These are phyloP conservation scores for Ceratocystis papillata DNA, from an alignment of 2,329 filamentous ascomycete genomes.

Conservation along the genomic window DNA sequence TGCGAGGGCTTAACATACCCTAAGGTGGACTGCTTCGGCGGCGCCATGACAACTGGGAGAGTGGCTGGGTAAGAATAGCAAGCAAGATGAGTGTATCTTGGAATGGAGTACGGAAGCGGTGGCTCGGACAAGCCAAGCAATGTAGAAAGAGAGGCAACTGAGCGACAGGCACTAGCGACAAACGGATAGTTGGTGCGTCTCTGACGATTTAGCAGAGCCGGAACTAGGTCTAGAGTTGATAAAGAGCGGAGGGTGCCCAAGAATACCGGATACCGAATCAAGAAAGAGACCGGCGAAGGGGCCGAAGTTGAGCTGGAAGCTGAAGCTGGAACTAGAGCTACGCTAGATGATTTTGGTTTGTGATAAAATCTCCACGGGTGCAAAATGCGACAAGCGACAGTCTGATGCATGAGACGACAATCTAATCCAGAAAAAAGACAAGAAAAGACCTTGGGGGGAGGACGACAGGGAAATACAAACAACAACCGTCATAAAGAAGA, in stretches of 20 bases:
- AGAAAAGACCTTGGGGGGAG: background rate
- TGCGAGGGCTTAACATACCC: slow-evolving; percentile 75
- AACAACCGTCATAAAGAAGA: background rate
- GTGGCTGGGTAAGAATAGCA: background rate
- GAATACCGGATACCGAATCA: too few species aligned
- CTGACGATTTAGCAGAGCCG: background rate
- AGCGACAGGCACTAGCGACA: background rate
- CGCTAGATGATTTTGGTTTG: background rate
- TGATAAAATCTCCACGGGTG: background rate
- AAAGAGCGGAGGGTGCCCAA: background rate
- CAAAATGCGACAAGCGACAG: background rate
- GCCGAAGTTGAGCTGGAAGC: background rate
- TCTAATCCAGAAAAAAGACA: background rate
- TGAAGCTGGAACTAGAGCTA: background rate
- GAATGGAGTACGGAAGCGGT: too few species aligned
- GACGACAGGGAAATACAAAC: background rate
- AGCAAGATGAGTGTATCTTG: background rate
- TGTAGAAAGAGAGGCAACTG: background rate
- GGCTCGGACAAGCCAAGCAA: background rate
- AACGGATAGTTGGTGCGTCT: background rate
- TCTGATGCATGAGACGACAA: slow-evolving; percentile 9
- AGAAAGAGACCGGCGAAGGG: background rate
- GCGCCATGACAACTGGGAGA: slow-evolving; percentile 34
- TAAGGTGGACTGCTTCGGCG: slow-evolving; percentile 66
- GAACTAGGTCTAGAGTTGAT: too few species aligned